Conservation (phyloP, 2,329 filamentous ascomycete genomes). For the Penicillium vulpinum region DNA sequence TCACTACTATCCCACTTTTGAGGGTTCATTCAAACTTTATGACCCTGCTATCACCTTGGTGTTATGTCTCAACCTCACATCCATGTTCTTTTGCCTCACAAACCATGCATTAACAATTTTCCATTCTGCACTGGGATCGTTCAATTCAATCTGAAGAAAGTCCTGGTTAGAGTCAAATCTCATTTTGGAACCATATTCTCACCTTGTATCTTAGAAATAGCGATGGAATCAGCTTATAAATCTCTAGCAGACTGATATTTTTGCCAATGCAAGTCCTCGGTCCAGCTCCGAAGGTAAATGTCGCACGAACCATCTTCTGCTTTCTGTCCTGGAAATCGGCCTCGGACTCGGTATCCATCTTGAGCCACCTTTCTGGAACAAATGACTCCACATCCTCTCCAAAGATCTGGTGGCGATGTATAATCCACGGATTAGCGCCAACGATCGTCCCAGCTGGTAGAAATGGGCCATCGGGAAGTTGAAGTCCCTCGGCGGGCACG, state of each 20-base stretch:
- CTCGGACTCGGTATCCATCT: constrained; percentile 14
- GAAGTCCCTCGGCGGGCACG: constrained; percentile 24
- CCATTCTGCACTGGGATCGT: constrained; percentile 21
- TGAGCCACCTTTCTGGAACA: constrained; percentile 27
- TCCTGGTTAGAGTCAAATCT: background rate
- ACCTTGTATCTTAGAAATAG: constrained; percentile 40
- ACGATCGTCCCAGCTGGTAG: constrained; percentile 32
- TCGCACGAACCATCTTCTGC: constrained; percentile 23
- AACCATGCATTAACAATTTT: constrained; percentile 45
- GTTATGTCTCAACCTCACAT: background rate
- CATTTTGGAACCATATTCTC: background rate
- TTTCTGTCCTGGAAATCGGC: constrained; percentile 13
- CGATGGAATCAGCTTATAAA: constrained; percentile 60
- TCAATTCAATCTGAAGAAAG: constrained; percentile 16
- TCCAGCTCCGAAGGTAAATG: constrained; percentile 53
- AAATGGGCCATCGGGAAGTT: constrained; percentile 22
- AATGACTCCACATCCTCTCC: constrained; percentile 24
- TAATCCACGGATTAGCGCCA: constrained; percentile 35
- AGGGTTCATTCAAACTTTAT: background rate
- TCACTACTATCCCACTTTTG: no score
- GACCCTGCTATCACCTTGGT: background rate
- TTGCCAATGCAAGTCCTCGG: constrained; percentile 57
- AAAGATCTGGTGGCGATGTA: constrained; percentile 28
- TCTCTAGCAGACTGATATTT: constrained; percentile 57
- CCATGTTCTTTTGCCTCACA: background rate